Conservation (phyloP, 179 eudicot genomes). For the Silene vulgaris region DNA sequence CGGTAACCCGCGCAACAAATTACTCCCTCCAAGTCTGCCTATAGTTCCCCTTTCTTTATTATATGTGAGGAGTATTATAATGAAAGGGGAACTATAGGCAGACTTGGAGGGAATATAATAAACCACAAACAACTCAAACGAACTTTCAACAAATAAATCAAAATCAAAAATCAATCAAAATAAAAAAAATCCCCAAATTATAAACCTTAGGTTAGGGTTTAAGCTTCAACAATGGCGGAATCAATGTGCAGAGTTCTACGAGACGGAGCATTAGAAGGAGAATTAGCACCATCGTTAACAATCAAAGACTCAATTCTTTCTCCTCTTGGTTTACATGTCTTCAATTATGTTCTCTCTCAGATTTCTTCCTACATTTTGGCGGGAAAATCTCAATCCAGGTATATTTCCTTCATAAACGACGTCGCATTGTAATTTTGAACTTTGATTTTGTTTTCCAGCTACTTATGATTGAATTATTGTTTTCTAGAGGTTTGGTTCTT, state of each 20-base stretch:
- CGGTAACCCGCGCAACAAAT: too few relatives aligned
- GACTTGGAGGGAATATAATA: too few relatives aligned
- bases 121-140: too few relatives aligned
- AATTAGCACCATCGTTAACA: constrained; percentile 63
- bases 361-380: constrained; percentile 53
- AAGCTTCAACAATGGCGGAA: constrained; percentile 55
- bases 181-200: constrained; percentile 19
- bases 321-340: constrained; percentile 54
- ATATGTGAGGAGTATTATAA: too few relatives aligned
- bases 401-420: not conserved
- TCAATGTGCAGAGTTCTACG: constrained; percentile 58
- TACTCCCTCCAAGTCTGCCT: too few relatives aligned
- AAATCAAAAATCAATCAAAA: not conserved
- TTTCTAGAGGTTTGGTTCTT: constrained; percentile 56
- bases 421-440: not conserved
- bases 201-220: constrained; percentile 31
- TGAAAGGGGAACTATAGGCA: too few relatives aligned
- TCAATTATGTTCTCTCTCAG: constrained; percentile 60
- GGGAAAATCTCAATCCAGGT: constrained; percentile 64
- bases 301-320: constrained; percentile 52
- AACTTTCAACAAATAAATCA: not conserved
- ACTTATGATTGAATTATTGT: not conserved
- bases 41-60: too few relatives aligned
- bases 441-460: not conserved
- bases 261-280: constrained; percentile 71